phyloP scores from a whole-genome alignment of 2,329 filamentous ascomycete species.

The Pseudopithomyces maydicus region DNA sequence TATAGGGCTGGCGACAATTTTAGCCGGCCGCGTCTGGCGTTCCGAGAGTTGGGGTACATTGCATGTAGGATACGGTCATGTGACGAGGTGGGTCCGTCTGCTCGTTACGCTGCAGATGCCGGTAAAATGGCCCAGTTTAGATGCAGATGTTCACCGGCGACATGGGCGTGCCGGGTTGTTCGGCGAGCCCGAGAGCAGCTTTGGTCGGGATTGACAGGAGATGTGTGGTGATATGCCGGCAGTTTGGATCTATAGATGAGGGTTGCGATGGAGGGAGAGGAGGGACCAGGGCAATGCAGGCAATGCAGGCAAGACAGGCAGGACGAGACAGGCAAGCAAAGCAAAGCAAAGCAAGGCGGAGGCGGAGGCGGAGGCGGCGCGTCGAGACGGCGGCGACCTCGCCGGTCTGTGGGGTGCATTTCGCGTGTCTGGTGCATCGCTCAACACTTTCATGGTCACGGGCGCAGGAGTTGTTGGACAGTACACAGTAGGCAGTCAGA shows the following conservation, averaged over 20 bases:
- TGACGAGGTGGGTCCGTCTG: conserved; percentile 19
- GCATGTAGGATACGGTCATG: conserved; percentile 25
- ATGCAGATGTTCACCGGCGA: conserved; percentile 1
- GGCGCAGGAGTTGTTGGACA: neutral
- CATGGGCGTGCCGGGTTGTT: conserved; percentile 11
- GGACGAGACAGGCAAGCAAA: too few relatives aligned
- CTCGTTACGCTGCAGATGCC: conserved; percentile 17
- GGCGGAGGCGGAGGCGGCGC: too few relatives aligned
- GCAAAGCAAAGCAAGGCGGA: too few relatives aligned
- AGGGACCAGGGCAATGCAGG: too few relatives aligned
- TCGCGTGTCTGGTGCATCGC: neutral
- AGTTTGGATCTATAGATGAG: conserved; percentile 14
- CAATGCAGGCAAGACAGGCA: too few relatives aligned
- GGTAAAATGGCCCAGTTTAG: conserved; percentile 10
- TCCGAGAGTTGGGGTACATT: conserved; percentile 30
- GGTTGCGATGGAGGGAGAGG: neutral
- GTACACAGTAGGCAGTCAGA: neutral
- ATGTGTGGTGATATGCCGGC: conserved; percentile 14
- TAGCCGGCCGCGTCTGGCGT: conserved; percentile 29
- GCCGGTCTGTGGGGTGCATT: neutral
- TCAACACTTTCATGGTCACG: neutral
- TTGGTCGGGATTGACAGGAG: neutral
- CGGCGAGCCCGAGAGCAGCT: conserved; percentile 21
- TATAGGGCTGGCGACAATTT: conserved; percentile 25
- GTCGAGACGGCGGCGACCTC: too few relatives aligned